Percentiles rank a stretch among this genome's conserved stretches.
Conservation (phyloP, 73 alveolate species). For the Tetrahymena malaccensis region DNA sequence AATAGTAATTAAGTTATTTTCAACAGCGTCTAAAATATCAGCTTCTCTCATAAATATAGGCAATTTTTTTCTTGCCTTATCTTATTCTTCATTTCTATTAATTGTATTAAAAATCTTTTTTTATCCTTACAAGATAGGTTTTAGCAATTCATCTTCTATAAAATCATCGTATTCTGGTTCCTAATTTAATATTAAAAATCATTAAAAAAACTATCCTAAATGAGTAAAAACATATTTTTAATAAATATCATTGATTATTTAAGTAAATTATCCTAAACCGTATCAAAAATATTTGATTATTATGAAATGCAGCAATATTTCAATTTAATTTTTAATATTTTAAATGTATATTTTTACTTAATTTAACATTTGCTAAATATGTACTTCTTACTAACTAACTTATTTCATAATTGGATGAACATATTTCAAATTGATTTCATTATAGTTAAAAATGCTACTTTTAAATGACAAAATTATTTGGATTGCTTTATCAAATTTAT, state of each 20-base stretch:
- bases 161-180: constrained; percentile 12
- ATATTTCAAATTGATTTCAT: no score
- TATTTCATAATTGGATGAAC: no score
- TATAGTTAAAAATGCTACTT: not conserved
- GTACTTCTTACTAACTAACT: no score
- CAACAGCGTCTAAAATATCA: constrained; percentile 86
- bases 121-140: not conserved
- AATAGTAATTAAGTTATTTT: constrained; percentile 80
- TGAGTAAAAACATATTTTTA: no score
- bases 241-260: no score
- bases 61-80: constrained; percentile 50
- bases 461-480: not conserved
- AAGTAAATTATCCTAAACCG: no score
- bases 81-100: constrained; percentile 38
- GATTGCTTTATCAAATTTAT: not conserved
- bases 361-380: no score
- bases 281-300: no score
- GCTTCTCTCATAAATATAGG: constrained; percentile 90
- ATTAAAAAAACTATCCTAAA: not conserved
- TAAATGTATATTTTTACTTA: no score
- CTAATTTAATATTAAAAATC: not conserved
- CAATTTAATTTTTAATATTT: no score
- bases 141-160: not conserved
- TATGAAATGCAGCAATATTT: no score
- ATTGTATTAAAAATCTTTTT: constrained; percentile 21